Base-by-base conservation (phyloP, 352 stramenopile species). In the Globisporangium echinulatum region DNA sequence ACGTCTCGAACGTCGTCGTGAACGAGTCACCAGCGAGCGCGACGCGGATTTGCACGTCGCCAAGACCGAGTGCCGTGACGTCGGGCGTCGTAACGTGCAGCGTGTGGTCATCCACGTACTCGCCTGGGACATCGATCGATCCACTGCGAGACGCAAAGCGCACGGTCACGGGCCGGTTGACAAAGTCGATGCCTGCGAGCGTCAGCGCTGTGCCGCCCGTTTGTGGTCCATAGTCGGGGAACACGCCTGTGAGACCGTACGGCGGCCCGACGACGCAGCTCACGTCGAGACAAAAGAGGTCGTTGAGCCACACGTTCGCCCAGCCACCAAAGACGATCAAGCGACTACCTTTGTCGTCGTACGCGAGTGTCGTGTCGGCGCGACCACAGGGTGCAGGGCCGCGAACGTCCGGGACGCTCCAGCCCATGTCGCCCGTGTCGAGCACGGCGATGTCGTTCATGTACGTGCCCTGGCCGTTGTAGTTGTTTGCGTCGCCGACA, bases 261-360 rank as follows among this genome's bases (percentile, higher is more conserved):
- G 96, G 96, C 17, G 96, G 96, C 0, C 96, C 96, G 4, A 99
- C 95, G 25, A 98, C 88, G 47, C 94, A 94, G 55, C 81, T 91
- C 38, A 98, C 95, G 50, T 98, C 91, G 38, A 98, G 92, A 9
- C 83, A 75, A 61, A 85, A 93, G n/a, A 97, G 71, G 52, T 98
- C 87, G 56, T 94, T 86, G 25, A 96, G 75, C 94, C 96, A 99
- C 40, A 88, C 77, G 59, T 98, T 98, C 1, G 92, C 89, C 96
- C 96, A 99, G 37, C 96, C 96, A 19, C 96, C 96, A 68, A 98
- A 98, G 36, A 98, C 67, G 37, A 98, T 68, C 15, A 99, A 63
- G 0, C 90, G 79, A 40, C 86, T 95, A 42, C 85, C 84, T 54
- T 96, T 95, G 69, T 92, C 82, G 50, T 98, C 96, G 71, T 98